phyloP scores from a whole-genome alignment of 176 grass and related monocot genomes.

The Urochloa ruziziensis region DNA sequence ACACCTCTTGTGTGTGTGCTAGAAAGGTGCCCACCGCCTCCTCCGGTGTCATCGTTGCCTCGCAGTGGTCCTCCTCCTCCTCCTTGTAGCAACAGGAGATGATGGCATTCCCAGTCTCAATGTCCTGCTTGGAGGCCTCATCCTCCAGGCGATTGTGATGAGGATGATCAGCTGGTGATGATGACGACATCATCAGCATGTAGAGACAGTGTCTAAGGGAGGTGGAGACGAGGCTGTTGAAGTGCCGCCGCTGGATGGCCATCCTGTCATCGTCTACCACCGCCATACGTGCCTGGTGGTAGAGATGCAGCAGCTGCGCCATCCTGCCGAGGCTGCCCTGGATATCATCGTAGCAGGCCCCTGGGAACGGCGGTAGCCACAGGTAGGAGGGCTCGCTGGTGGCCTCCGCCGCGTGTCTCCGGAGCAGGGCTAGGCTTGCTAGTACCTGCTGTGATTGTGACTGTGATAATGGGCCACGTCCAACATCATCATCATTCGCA shows the following conservation, averaged over 20 bases:
- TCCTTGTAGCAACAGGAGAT: background rate
- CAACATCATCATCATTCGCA: background rate
- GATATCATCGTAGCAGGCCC: constrained; percentile 39
- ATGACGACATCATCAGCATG: background rate
- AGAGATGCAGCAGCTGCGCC: constrained; percentile 55
- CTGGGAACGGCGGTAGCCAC: constrained; percentile 61
- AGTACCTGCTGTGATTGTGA: no score
- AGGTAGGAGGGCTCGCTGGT: constrained; percentile 57
- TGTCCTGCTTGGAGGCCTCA: background rate
- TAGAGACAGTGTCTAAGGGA: constrained; percentile 25
- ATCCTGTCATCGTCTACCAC: background rate
- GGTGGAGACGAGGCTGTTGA: constrained; percentile 31
- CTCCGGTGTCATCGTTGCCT: background rate
- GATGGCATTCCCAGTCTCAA: constrained; percentile 1
- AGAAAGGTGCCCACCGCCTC: constrained; percentile 38
- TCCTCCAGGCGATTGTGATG: no score
- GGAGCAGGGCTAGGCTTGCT: constrained; percentile 28
- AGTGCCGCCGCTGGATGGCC: background rate
- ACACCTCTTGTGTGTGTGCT: constrained; percentile 4
- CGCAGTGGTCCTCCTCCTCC: constrained; percentile 1
- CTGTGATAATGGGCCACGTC: no score
- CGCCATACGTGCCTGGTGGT: constrained; percentile 8
- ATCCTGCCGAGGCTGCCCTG: constrained; percentile 55
- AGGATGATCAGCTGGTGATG: background rate
- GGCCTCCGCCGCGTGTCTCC: constrained; percentile 44